A percentile compares a stretch with the other conserved stretches of the same genome.
Evolutionary conservation across 2,329 filamentous ascomycete genomes (phyloP).

Genomic region (Arthrobotrys entomopaga): DNA sequence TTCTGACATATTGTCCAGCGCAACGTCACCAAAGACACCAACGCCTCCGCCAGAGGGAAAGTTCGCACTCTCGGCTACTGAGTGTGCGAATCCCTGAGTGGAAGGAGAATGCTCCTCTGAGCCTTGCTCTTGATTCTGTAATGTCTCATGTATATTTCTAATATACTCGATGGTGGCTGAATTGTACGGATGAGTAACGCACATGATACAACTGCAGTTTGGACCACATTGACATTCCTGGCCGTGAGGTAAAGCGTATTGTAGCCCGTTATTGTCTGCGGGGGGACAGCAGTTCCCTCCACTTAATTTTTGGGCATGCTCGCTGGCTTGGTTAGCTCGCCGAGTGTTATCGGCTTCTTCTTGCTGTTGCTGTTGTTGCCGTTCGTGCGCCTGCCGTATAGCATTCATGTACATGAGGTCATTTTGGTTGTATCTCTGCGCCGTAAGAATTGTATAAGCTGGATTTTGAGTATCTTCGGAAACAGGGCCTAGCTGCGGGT

Average conservation of each 20-base stretch:
- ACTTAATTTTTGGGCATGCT: slow-evolving; percentile 32
- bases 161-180: slow-evolving; percentile 64
- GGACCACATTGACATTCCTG: slow-evolving; percentile 64
- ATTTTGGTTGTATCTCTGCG: slow-evolving; percentile 34
- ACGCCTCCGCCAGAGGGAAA: slow-evolving; percentile 22
- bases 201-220: slow-evolving; percentile 64
- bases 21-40: slow-evolving; percentile 38
- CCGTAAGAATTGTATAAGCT: slow-evolving; percentile 31
- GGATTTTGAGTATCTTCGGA: slow-evolving; percentile 29
- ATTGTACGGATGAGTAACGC: slow-evolving; percentile 65
- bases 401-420: slow-evolving; percentile 45
- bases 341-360: slow-evolving; percentile 35
- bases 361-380: slow-evolving; percentile 39
- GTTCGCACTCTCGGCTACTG: slow-evolving; percentile 5
- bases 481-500: slow-evolving; percentile 15
- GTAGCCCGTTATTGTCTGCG: slow-evolving; percentile 2
- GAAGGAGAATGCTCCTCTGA: slow-evolving; percentile 54
- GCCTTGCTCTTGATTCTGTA: slow-evolving; percentile 60
- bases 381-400: slow-evolving; percentile 38
- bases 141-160: slow-evolving; percentile 64
- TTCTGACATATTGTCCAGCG: slow-evolving; percentile 38
- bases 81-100: slow-evolving; percentile 44
- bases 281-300: slow-evolving; percentile 26
- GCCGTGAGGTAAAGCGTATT: slow-evolving; percentile 51
- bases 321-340: slow-evolving; percentile 40